Evolutionary conservation across 2,329 filamentous ascomycete species (phyloP).

Genomic region (Fusarium albidum): DNA sequence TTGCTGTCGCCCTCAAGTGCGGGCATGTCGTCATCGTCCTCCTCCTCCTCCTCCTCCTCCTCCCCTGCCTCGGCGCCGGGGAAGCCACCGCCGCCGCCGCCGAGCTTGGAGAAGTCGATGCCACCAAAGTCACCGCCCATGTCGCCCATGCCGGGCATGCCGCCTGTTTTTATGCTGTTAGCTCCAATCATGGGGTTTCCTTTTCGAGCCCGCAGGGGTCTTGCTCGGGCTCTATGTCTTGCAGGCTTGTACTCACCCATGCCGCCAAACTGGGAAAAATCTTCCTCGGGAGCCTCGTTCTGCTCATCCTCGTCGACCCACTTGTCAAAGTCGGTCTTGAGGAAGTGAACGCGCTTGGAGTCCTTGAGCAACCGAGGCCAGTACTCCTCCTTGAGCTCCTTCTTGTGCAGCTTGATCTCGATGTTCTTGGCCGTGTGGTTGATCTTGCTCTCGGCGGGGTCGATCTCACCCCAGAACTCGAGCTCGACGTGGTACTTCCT

Average conservation of each 20-base stretch:
- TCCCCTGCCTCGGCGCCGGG: conserved; percentile 58
- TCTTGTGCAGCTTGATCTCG: conserved; percentile 94
- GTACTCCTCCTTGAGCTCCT: conserved; percentile 92
- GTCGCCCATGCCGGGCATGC: conserved; percentile 63
- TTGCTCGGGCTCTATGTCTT: background rate
- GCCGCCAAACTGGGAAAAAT: conserved; percentile 72
- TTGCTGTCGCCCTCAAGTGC: conserved; percentile 72
- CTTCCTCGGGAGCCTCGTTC: conserved; percentile 85
- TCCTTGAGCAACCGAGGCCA: conserved; percentile 97
- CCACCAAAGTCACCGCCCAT: conserved; percentile 77
- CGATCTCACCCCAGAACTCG: conserved; percentile 91
- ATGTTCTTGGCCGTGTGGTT: conserved; percentile 89
- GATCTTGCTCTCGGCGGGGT: conserved; percentile 82
- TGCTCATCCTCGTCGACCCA: conserved; percentile 99
- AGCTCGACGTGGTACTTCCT: conserved; percentile 85
- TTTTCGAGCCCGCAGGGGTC: too few relatives aligned
- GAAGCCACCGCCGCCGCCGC: conserved; percentile 66
- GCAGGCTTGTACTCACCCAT: conserved; percentile 61
- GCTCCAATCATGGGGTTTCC: background rate
- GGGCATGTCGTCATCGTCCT: conserved; percentile 85
- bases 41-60: conserved; percentile 63
- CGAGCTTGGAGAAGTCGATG: conserved; percentile 94
- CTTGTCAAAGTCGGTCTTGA: conserved; percentile 99
- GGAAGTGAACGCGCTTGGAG: conserved; percentile 86
- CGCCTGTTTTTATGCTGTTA: conserved; percentile 48